Base-by-base conservation (phyloP, 2,329 filamentous ascomycete genomes). In the Colletotrichum spinosum region DNA sequence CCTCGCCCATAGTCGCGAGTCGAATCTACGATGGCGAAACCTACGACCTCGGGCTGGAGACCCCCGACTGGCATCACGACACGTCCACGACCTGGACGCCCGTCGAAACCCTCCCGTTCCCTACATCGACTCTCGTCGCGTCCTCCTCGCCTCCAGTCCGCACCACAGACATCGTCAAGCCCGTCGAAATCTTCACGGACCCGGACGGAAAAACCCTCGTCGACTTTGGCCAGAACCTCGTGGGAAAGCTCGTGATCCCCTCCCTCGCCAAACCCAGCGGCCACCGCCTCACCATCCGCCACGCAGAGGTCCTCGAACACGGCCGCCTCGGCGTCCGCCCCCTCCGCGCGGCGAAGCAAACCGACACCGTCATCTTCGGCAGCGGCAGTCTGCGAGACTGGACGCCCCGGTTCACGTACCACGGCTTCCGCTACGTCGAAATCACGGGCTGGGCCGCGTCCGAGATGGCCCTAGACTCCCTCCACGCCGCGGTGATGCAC, bases 201-300 rank as follows among this genome's bases (percentile, higher is more conserved):
- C 74, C 76, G 0, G 78, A 78, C 0, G 81, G 82, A 2, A 17
- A 17, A 17, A 17, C 0, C 0, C 71, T 87, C 1, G 64, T 88
- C 5, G 85, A 88, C 67, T 88, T 88, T 70, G 85, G 85, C 2
- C 85, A 88, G 69, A 88, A 88, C 68, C 73, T 88, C 0, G 85
- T 87, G 1, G 86, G 86, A 1, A 78, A 78, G 65, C 60, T 87
- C 1, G 72, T 74, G 0, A 68, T 87, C 11, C 75, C 70, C 2
- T 69, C 72, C 1, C 70, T 82, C 6, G 74, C 78, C 0, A 17
- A 2, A 17, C 15, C 15, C 15, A 17, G 15, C 15, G 15, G 15
- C 15, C 15, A 17, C 15, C 15, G 15, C 15, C 15, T 17, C 15
- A 17, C 15, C 15, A 17, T 17, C 15, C 15, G 15, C 15, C 15